phyloP scores from a whole-genome alignment of 129 eudicot genomes.

The Deinandra increscens region DNA sequence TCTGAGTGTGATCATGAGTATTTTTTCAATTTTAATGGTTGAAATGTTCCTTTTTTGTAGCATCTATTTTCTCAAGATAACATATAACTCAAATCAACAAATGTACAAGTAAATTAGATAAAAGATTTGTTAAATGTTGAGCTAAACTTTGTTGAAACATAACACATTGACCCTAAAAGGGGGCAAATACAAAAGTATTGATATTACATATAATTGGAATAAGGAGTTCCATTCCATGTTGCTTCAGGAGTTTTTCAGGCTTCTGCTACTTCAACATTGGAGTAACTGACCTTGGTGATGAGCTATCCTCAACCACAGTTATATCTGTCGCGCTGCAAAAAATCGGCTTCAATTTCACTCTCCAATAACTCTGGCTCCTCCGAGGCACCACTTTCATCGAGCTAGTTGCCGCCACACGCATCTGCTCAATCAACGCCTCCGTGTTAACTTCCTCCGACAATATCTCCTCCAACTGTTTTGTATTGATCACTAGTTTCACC shows the following conservation, averaged over 20 bases:
- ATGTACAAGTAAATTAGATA: too few relatives aligned
- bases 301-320: constrained; percentile 26
- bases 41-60: background rate
- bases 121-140: too few relatives aligned
- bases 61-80: background rate
- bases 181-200: constrained; percentile 3
- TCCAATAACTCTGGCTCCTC: constrained; percentile 42
- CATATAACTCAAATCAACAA: background rate
- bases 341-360: constrained; percentile 45
- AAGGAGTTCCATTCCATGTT: constrained; percentile 40
- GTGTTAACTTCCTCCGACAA: constrained; percentile 67
- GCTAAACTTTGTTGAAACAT: background rate
- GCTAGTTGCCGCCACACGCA: constrained; percentile 62
- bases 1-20: background rate
- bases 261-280: constrained; percentile 3
- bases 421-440: constrained; percentile 77
- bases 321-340: constrained; percentile 36
- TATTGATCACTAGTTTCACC: constrained; percentile 61
- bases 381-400: constrained; percentile 33
- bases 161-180: background rate
- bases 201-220: constrained; percentile 31
- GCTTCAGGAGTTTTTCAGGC: background rate
- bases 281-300: constrained; percentile 32
- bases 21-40: background rate
- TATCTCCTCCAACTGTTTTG: constrained; percentile 64